Conservation (phyloP, 352 stramenopile species). For the Phytopythium delawarense region DNA sequence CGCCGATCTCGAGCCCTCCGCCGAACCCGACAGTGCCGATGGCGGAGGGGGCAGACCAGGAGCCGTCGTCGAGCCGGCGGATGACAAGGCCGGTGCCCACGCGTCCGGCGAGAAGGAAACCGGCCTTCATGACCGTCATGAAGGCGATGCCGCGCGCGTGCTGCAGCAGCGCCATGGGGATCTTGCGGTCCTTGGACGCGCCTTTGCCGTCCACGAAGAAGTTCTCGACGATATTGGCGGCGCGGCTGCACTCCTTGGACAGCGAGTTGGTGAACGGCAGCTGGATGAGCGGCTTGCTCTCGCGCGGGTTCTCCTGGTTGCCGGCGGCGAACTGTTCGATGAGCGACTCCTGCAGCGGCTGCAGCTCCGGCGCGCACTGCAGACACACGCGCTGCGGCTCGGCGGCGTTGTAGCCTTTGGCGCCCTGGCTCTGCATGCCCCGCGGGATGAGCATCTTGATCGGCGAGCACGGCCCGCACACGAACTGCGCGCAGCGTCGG, state of each 20-base stretch:
- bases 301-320: constrained; percentile 30
- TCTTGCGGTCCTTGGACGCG: constrained; percentile 19
- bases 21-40: constrained; percentile 73
- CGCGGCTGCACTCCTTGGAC: constrained; percentile 34
- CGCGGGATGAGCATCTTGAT: constrained; percentile 49
- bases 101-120: constrained; percentile 31
- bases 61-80: constrained; percentile 40
- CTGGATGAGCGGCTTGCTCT: constrained; percentile 24
- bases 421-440: constrained; percentile 39
- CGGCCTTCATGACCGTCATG: constrained; percentile 25
- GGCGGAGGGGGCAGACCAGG: constrained; percentile 84
- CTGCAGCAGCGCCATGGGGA: constrained; percentile 26
- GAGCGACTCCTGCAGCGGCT: constrained; percentile 46
- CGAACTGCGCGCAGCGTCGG: constrained; percentile 41
- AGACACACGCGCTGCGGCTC: constrained; percentile 55
- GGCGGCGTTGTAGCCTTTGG: constrained; percentile 50
- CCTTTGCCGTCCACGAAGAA: constrained; percentile 38
- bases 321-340: background rate
- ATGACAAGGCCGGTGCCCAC: constrained; percentile 61
- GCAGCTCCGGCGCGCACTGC: constrained; percentile 41
- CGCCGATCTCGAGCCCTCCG: constrained; percentile 68
- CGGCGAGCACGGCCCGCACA: constrained; percentile 61
- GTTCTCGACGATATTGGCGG: constrained; percentile 37
- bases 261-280: constrained; percentile 31
- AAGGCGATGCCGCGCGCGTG: constrained; percentile 24